Evolutionary conservation across 768 basidiomycete genomes (phyloP).

Genomic region (Tulasnella sp.): DNA sequence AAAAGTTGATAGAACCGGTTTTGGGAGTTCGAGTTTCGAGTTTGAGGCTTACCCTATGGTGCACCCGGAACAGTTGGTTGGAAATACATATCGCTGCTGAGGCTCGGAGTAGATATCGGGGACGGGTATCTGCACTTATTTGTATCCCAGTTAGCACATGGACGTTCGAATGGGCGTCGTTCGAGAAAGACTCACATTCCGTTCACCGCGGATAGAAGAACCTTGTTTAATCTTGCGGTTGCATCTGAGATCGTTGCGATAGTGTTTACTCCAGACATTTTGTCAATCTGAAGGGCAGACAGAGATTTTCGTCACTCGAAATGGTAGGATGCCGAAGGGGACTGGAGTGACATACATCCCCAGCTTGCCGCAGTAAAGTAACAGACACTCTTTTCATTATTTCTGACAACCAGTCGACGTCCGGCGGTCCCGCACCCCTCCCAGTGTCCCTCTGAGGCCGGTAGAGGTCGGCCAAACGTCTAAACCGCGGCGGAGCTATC

Average conservation of each 20-base stretch:
- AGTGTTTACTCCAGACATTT: background rate
- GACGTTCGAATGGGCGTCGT: background rate
- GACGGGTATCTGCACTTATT: background rate
- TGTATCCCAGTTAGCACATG: background rate
- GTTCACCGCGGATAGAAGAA: constrained; percentile 3
- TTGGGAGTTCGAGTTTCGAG: background rate
- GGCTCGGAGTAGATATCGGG: constrained; percentile 9
- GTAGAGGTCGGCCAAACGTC: constrained; percentile 4
- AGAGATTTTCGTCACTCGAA: background rate
- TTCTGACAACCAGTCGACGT: constrained; percentile 16
- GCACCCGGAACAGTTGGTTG: constrained; percentile 23
- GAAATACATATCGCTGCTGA: constrained; percentile 20
- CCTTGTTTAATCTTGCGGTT: constrained; percentile 16
- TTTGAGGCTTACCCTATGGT: constrained; percentile 4
- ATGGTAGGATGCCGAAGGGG: background rate
- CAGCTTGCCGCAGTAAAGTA: background rate
- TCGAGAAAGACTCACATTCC: background rate
- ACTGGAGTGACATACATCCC: background rate
- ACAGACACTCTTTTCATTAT: constrained; percentile 1
- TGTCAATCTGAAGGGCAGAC: constrained; percentile 4
- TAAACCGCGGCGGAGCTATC: background rate
- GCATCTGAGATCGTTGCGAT: constrained; percentile 22
- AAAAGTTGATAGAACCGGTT: background rate
- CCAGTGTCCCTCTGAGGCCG: background rate
- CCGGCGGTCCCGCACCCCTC: background rate